These are phyloP conservation scores for Penstemon davidsonii DNA, from an alignment of 257 asterid genomes.

Conservation along the genomic window DNA sequence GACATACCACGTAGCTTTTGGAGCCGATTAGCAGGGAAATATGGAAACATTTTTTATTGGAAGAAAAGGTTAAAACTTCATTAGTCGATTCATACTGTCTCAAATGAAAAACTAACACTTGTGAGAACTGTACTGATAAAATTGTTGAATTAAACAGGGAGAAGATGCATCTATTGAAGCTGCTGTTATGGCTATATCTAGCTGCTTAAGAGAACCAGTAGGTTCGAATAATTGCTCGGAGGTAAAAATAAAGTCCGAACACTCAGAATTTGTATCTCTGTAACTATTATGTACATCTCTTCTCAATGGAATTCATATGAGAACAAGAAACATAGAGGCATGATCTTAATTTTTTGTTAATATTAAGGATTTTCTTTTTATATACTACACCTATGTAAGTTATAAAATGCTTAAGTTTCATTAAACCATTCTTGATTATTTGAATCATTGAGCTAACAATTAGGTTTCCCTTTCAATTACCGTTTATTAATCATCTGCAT, in stretches of 20 bases:
- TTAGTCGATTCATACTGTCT: neutral
- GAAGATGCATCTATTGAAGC: constrained; percentile 89
- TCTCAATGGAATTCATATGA: neutral
- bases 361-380: neutral
- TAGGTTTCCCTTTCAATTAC: too few relatives aligned
- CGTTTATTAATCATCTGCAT: too few relatives aligned
- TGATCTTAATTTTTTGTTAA: neutral
- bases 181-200: constrained; percentile 79
- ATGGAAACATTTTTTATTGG: constrained; percentile 92
- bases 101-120: neutral
- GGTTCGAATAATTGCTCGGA: constrained; percentile 73
- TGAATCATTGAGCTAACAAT: too few relatives aligned
- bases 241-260: constrained; percentile 40
- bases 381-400: constrained; percentile 8
- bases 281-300: neutral
- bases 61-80: constrained; percentile 63
- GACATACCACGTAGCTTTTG: constrained; percentile 95
- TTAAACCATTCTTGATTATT: too few relatives aligned
- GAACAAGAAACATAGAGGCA: constrained; percentile 3
- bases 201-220: constrained; percentile 80
- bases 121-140: neutral
- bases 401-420: neutral
- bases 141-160: constrained; percentile 43
- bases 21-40: constrained; percentile 91
- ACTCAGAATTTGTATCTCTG: neutral